phyloP scores from a whole-genome alignment of 1,284 basidiomycete species.

The Singerocomus inundabilis region DNA sequence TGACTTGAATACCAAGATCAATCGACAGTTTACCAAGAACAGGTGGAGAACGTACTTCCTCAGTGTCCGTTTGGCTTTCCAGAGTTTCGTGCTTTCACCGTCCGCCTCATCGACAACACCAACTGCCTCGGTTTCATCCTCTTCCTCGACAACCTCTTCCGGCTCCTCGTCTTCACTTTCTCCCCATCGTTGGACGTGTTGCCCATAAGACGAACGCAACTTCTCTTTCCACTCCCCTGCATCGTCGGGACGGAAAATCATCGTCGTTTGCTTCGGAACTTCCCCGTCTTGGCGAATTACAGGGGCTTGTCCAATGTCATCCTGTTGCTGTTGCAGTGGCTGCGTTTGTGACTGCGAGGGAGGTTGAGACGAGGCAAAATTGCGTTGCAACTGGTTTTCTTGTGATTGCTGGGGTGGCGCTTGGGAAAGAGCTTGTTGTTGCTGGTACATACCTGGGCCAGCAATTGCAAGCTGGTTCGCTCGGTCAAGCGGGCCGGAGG shows the following conservation, averaged over 20 bases:
- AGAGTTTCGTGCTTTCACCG: slow-evolving; percentile 70
- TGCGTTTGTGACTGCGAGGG: slow-evolving; percentile 26
- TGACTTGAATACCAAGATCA: slow-evolving; percentile 56
- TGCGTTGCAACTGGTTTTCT: slow-evolving; percentile 23
- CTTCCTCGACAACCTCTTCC: slow-evolving; percentile 57
- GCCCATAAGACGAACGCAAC: slow-evolving; percentile 59
- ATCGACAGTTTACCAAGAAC: slow-evolving; percentile 2
- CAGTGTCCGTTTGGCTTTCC: slow-evolving; percentile 82
- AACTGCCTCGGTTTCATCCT: slow-evolving; percentile 56
- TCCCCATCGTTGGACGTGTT: slow-evolving; percentile 47
- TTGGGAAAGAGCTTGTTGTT: slow-evolving; percentile 27
- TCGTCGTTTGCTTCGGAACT: slow-evolving; percentile 58
- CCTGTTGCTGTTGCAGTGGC: slow-evolving; percentile 32
- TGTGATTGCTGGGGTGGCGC: slow-evolving; percentile 24
- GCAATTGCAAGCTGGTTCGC: slow-evolving; percentile 43
- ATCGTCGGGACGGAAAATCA: slow-evolving; percentile 85
- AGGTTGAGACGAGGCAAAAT: slow-evolving; percentile 21
- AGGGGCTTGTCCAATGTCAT: slow-evolving; percentile 16
- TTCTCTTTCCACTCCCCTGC: slow-evolving; percentile 82
- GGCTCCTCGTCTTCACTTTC: slow-evolving; percentile 50
- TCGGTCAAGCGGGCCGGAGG: slow-evolving; percentile 51
- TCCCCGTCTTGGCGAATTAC: slow-evolving; percentile 21
- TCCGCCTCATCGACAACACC: slow-evolving; percentile 64
- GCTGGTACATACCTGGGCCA: slow-evolving; percentile 41
- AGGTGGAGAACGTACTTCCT: slow-evolving; percentile 66